phyloP scores from a whole-genome alignment of 257 asterid genomes.

The Primulina tabacum region DNA sequence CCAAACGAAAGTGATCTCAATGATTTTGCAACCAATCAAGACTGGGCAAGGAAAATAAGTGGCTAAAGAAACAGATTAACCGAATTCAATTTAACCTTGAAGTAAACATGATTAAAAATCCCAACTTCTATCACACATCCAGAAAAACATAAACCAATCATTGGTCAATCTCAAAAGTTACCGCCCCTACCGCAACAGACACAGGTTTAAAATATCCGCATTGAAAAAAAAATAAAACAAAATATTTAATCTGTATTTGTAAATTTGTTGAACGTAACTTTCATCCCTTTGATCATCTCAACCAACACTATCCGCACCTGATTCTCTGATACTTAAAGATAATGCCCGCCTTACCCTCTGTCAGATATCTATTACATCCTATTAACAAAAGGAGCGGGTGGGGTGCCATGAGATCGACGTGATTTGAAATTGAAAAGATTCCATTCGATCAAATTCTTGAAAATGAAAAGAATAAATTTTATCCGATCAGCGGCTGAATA shows the following conservation, averaged over 20 bases:
- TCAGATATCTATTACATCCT: constrained; percentile 1
- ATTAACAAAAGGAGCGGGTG: background rate
- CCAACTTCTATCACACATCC: constrained; percentile 21
- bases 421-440: background rate
- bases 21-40: background rate
- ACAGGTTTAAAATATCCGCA: background rate
- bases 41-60: background rate
- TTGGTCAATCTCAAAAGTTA: constrained; percentile 10
- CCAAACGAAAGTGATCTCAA: background rate
- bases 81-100: constrained; percentile 15
- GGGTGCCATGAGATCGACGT: background rate
- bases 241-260: too few relatives aligned
- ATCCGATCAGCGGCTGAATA: constrained; percentile 7
- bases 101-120: background rate
- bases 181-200: background rate
- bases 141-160: background rate
- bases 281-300: background rate
- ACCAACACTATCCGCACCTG: background rate
- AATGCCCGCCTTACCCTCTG: background rate
- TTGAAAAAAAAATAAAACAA: background rate
- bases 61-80: background rate
- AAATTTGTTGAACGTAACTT: background rate
- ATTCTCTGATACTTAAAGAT: background rate
- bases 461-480: background rate
- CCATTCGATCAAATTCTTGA: background rate